Evolutionary conservation across 2,329 filamentous ascomycete genomes (phyloP).

Genomic region (Aspergillus clavatus): DNA sequence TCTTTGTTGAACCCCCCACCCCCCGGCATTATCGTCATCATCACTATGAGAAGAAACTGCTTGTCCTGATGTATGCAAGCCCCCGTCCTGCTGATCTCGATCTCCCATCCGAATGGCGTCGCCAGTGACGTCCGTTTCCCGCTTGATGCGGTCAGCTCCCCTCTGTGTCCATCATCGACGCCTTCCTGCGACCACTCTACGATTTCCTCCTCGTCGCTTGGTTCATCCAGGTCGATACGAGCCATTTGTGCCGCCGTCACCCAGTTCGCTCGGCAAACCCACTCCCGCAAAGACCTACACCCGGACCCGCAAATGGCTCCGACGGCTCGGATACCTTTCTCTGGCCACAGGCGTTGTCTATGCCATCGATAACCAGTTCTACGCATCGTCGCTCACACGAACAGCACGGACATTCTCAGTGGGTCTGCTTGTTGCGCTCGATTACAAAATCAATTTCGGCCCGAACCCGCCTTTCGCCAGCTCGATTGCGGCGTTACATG

Average conservation of each 20-base stretch:
- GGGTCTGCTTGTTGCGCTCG: constrained; percentile 74
- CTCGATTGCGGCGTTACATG: constrained; percentile 71
- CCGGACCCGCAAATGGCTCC: constrained; percentile 68
- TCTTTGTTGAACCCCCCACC: not conserved
- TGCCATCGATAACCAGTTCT: constrained; percentile 65
- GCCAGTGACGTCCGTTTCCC: constrained; percentile 4
- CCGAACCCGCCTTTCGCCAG: constrained; percentile 69
- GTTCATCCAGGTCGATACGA: constrained; percentile 50
- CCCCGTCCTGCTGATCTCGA: not conserved
- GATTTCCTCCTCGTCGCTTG: not conserved
- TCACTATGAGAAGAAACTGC: not conserved
- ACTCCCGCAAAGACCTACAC: constrained; percentile 65
- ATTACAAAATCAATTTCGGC: constrained; percentile 97
- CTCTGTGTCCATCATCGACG: constrained; percentile 2
- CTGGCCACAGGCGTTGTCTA: constrained; percentile 59
- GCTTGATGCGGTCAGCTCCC: constrained; percentile 3
- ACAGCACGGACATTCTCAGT: constrained; percentile 75
- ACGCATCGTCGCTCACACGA: constrained; percentile 72
- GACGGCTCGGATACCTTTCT: constrained; percentile 62
- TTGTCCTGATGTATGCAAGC: not conserved
- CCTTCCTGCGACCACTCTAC: not conserved
- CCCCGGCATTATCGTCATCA: not conserved
- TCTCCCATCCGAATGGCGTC: constrained; percentile 6
- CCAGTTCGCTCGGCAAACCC: constrained; percentile 70
- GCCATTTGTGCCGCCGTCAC: constrained; percentile 70